Base-by-base conservation (phyloP, 257 asterid genomes). In the Solanum chilense region DNA sequence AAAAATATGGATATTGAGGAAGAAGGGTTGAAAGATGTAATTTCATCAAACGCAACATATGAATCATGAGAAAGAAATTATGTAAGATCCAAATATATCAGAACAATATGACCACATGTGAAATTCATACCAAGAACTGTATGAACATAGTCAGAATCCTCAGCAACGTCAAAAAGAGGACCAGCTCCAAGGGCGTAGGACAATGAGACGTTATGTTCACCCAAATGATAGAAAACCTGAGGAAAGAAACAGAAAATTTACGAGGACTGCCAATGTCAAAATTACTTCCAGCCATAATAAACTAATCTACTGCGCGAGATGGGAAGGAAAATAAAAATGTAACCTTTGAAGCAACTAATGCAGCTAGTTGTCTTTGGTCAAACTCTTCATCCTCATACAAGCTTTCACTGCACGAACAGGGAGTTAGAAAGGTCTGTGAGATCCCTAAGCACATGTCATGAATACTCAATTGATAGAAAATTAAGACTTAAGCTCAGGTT, bases 181-280 rank as follows among this genome's bases (percentile, higher is more conserved):
- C 98, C 98, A 74, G 99, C 98, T 58, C 98, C 98, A 87, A 96
- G 94, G 88, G 99, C 98, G 88, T 96, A 96, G 9, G 95, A 92
- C 21, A 96, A 91, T 6, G 99, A 95, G 89, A 95, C 98, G 70
- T 95, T 90, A 41, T 94, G 93, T 86, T 95, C 98, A 29, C 95
- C 98, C 92, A 96, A 88, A 89, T 95, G 95, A 91, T 96, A 96
- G 93, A 93, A 93, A 42, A 96, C 99, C 99, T 96, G 94, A 86
- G 18, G 69, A 87, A 13, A 85, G 62, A 86, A 82, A 74, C 52
- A 77, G 5, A 42, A 71, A 85, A 64, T 83, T n/a, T 39, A 12
- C 71, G 29, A 86, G 35, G 29, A 66, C 41, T 64, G 80, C 49
- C 58, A 76, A 69, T 16, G 47, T 29, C 29, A 81, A 49, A 81